These are phyloP conservation scores for Saccharomycopsis crataegensis DNA, from an alignment of 1,139 yeast species.

Conservation along the genomic window DNA sequence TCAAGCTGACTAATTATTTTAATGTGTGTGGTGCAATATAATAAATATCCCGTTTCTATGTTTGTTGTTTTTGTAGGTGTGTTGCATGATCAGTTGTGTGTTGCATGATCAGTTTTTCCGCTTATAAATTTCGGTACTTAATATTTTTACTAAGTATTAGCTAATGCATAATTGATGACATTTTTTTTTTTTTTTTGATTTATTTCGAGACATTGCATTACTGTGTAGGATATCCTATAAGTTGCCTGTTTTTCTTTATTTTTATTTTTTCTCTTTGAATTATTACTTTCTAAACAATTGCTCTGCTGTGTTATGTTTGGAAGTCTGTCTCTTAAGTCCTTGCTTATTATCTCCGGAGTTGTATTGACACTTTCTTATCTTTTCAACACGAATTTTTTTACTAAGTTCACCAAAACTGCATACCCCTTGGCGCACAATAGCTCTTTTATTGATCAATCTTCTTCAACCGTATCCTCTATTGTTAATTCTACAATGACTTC, in stretches of 20 bases:
- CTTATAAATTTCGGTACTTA: background rate
- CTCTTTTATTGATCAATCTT: background rate
- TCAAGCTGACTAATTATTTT: slow-evolving; percentile 59
- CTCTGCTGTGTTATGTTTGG: background rate
- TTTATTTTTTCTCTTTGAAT: no score
- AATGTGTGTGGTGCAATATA: background rate
- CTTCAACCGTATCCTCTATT: background rate
- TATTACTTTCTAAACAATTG: no score
- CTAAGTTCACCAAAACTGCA: no score
- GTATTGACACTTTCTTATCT: background rate
- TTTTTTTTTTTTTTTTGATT: background rate
- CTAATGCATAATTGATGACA: background rate
- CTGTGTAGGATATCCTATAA: no score
- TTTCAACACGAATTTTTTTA: background rate
- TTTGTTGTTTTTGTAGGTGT: background rate
- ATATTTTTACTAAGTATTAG: background rate
- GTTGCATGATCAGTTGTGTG: no score
- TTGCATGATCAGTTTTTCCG: no score
- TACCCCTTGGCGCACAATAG: background rate
- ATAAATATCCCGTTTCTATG: background rate
- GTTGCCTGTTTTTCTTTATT: no score
- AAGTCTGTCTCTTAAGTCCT: background rate
- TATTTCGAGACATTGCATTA: background rate
- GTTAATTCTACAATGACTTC: background rate
- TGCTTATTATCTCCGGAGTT: no score